Base-by-base conservation (phyloP, 352 stramenopile species). In the Phytophthora boehmeriae region DNA sequence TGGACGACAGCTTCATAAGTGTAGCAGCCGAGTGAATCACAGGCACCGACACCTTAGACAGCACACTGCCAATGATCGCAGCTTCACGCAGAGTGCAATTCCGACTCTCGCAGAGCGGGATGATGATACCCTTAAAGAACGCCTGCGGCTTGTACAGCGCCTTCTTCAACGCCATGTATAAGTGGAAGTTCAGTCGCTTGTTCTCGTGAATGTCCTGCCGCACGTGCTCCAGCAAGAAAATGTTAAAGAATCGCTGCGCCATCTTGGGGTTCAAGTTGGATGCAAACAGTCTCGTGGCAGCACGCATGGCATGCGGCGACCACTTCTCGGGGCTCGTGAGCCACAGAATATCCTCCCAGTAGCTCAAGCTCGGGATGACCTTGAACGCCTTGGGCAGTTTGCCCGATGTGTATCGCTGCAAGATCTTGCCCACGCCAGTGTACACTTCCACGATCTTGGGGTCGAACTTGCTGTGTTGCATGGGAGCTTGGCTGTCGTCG, bases 301-400 rank as follows among this genome's bases (percentile, higher is more conserved):
- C 97, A 63, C 89, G 97, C 88, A 99, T 99, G 8, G 97, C 96
- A 59, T 99, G 96, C n/a, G 97, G 96, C 9, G 97, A 99, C 97
- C 97, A 99, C 66, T 94, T 90, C 60, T 99, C 97, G 4, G 98
- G 98, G 53, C 83, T 89, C 22, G 98, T 99, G 39, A 99, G 83
- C 84, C 97, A 99, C 58, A 99, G 71, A 70, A 96, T 95, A 58
- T 96, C 97, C 64, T 99, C 98, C 98, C 98, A 99, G 78, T 99
- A 99, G 60, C 84, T 96, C 45, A 99, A 71, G 22, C 93, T 98
- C 19, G 98, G 98, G 59, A 99, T 98, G 32, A 99, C 98, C 83
- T 99, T 99, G 81, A 99, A 99, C 16, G 98, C 97, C 81, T 99
- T 99, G 6, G 98, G 98, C 38, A 99, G 78, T 73, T 99, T 99